Conservation (phyloP, 164 flowering plant species). For the Nelumbo lutea region DNA sequence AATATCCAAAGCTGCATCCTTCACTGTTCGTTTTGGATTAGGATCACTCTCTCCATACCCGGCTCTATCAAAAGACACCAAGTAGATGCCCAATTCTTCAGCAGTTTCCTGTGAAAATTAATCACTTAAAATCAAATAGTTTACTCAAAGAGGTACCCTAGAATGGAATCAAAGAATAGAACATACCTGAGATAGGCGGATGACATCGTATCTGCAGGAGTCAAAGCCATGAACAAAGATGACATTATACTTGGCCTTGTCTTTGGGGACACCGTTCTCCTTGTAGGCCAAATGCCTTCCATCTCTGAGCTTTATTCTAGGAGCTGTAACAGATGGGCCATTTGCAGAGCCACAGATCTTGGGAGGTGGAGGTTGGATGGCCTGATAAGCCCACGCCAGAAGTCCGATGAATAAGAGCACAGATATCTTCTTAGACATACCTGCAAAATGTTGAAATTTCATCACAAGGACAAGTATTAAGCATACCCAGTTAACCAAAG, state of each 20-base stretch:
- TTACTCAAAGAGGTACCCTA: no score
- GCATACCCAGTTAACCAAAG: no score
- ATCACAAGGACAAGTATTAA: neutral
- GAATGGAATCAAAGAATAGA: no score
- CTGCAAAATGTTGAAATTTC: slow-evolving; percentile 10
- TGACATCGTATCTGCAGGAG: slow-evolving; percentile 9
- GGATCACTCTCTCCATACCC: slow-evolving; percentile 89
- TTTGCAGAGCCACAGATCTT: slow-evolving; percentile 43
- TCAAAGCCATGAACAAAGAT: slow-evolving; percentile 41
- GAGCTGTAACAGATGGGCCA: no score
- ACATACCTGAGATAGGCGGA: slow-evolving; percentile 15
- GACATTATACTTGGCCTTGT: slow-evolving; percentile 41
- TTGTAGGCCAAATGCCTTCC: no score
- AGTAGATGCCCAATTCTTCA: slow-evolving; percentile 49
- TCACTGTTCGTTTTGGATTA: slow-evolving; percentile 41
- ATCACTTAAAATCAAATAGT: no score
- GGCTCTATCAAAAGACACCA: slow-evolving; percentile 63
- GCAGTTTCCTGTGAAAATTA: slow-evolving; percentile 33
- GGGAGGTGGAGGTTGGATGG: slow-evolving; percentile 41
- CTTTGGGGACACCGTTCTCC: no score
- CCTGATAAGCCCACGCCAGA: slow-evolving; percentile 38
- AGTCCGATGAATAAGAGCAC: slow-evolving; percentile 26
- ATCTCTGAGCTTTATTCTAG: no score
- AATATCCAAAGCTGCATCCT: slow-evolving; percentile 57
- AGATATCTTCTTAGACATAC: slow-evolving; percentile 28